Base-by-base conservation (phyloP, 2,329 filamentous ascomycete genomes). In the Balansia obtecta region DNA sequence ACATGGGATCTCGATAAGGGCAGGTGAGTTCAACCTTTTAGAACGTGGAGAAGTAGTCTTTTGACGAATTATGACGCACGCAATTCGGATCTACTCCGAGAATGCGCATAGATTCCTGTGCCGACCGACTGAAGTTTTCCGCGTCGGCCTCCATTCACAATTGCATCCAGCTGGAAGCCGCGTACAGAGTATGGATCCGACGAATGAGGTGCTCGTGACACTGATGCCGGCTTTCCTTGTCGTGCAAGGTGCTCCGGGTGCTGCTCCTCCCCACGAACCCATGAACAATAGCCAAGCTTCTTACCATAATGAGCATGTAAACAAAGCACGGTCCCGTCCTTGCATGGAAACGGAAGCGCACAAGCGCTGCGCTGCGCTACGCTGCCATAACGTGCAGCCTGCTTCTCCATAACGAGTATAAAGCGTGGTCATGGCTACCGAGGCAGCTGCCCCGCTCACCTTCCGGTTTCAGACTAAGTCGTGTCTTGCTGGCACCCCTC, bases 1-100 rank as follows among this genome's bases (percentile, higher is more conserved):
- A 52, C 52, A 33, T 33, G 16, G 52, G 58, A 58, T 60, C 58
- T 55, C 58, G 55, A 59, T 60, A 55, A 52, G 45, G 15, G 40
- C 30, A 46, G 42, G 46, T 53, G 50, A 52, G 53, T 52, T 50
- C 53, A 54, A 46, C 34, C 30, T 22, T 20, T 38, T 27, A 13
- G 27, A 18, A 45, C 50, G 50, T 40, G 42, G 46, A 46, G 16
- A 40, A 20, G 22, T n/a, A 20, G 41, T 33, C 46, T 48, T 45
- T 45, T 20, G 38, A 52, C 50, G 18, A 46, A 38, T 39, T 44
- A 6, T 38, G 38, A 30, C 44, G 32, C 20, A 38, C 49, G 18
- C 16, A 22, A 39, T 37, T 8, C 20, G 12, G 22, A 39, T 20
- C 42, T 42, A 13, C 20, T 18, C 16, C 2, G 11, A 18, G 16